Base-by-base conservation (phyloP, 1,284 basidiomycete genomes). In the Tilletiaria anomala region DNA sequence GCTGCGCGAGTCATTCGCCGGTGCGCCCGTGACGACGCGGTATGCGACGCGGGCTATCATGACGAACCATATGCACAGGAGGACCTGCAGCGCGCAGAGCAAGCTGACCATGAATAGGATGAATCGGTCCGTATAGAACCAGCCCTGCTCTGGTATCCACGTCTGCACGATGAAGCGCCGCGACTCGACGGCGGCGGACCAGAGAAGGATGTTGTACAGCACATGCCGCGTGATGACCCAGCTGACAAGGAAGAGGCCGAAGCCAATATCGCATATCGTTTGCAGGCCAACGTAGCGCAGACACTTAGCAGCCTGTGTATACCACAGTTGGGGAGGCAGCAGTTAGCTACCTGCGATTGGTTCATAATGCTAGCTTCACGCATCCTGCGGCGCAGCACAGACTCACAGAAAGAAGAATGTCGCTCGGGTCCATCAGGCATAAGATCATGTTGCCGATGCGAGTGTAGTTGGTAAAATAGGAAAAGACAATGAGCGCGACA, bases 391-490 rank as follows among this genome's bases (percentile, higher is more conserved):
- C 3, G 14, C 33, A 36, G 42, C 17, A 33, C 26, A 65, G 10
- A 76, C 83, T 66, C 64, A 89, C 87, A 5, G 88, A 83, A 6
- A 97, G 70, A 59, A 86, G 77, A 43, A 96, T 83, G 69, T 97
- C 91, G 65, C 80, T 83, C 50, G 78, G 79, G 63, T 97, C 91
- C 86, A 94, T 91, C 26, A 94, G 71, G 40, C 84, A 74, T 74
- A 93, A 80, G 45, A 93, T 78, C 35, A 86, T 72, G 53, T 80
- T 83, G 15, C 91, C 91, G 37, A 91, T 76, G 26, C 85, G 80
- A 6, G 85, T 89, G 61, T 80, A 82, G 69, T 89, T 82, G 67
- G 75, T 78, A 42, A 74, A 73, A 70, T 93, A 97, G 62, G 83
- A 87, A 21, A 72, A 65, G 23, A 73, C 67, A 70, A 94, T 78